Base-by-base conservation (phyloP, 2,329 filamentous ascomycete genomes). In the Botrytis deweyae region DNA sequence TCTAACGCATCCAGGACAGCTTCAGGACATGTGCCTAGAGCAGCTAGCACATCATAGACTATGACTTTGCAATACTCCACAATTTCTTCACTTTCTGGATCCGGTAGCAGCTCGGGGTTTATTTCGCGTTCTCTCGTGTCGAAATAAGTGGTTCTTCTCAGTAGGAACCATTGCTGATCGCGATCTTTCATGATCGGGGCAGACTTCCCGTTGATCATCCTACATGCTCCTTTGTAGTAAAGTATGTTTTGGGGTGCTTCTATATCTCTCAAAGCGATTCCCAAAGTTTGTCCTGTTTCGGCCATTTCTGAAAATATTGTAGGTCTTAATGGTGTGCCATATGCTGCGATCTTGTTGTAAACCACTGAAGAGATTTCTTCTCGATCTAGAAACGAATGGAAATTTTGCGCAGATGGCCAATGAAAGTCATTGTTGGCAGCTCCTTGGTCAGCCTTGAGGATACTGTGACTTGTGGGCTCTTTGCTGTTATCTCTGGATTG, bases 41-140 rank as follows among this genome's bases (percentile, higher is more conserved):
- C 79, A 8, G 79, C 79, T 2, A 81, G 62, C 33, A 78, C 78
- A 70, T 81, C 79, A 61, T 81, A 81, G 3, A 75, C 77, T 12
- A 78, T 75, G 16, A 80, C 73, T 63, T 77, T 78, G 29, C 73
- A 77, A 40, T 76, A 79, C 2, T 77, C 70, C 10, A 79, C 49
- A n/a, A 79, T 76, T 33, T 76, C 76, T 29, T 77, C 72, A 20
- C 75, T 77, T 29, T 66, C 58, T 75, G 79, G 44, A 70, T 74
- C 16, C 40, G 22, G 61, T 42, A 46, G 65, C 20, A 76, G 74
- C 36, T 76, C 74, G 0, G 67, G 74, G 8, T 36, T 55, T 25
- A n/a, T 36, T n/a, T 55, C 8, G 68, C 29, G 74, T 72, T 25
- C 64, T 67, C n/a, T 72, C n/a, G 65, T 70, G 1, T 75, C 72